Evolutionary conservation across 768 basidiomycete species (phyloP), one percentile per base, ranked within the genome.

Genomic region (Clavulina sp.): DNA sequence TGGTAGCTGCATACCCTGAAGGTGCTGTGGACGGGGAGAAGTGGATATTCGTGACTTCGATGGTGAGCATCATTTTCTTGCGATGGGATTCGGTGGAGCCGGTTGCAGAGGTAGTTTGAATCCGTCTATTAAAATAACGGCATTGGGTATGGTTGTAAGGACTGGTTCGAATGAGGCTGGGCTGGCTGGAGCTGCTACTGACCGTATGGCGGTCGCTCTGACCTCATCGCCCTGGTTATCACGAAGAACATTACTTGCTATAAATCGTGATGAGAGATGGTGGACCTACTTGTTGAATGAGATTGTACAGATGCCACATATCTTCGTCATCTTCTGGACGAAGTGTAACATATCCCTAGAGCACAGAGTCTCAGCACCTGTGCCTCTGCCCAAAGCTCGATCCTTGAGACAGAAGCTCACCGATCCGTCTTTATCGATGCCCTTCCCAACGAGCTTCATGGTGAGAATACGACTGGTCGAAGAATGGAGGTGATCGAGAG

Each of bases 281-380:
- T 31, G 13, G 36, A 48, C 71, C 48, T 43, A 75, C 75, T 64
- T 82, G 72, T 57, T 85, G 77, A 51, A 99, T 95, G 52, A 99
- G 72, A 69, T 99, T 97, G 66, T 97, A 99, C 28, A 96, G 72
- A 72, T 99, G 95, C 92, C 93, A 99, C 84, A 99, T 95, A 65
- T 99, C 95, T 67, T 99, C 95, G 60, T 96, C 89, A 59, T 97
- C 92, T 64, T 99, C 91, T 3, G 93, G 92, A 46, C 87, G 78
- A 41, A 96, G 71, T n/a, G 79, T 87, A 56, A 95, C 84, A 74
- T 91, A 77, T 18, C 93, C 93, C 88, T 92, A 60, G 23, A 49
- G 47, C 55, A 49, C 40, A 59, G 32, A 51, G n/a, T 19, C 50
- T 19, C 51, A 50, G 31, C 50, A 36, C n/a, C 38, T 5, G 44